Evolutionary conservation across 176 grass and related monocot species (phyloP).

Genomic region (Avena atlantica): DNA sequence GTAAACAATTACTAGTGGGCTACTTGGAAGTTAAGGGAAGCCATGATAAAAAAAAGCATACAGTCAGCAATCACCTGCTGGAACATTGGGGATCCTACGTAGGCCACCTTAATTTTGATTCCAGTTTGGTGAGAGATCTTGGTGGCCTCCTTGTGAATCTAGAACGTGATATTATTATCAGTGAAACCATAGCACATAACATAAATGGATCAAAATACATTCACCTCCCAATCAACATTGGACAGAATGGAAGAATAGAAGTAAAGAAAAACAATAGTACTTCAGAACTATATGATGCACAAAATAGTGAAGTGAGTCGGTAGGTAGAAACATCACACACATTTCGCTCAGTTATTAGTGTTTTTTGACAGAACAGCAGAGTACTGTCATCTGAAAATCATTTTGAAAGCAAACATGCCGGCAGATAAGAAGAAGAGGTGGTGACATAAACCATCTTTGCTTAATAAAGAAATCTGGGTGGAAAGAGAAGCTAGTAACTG

Average conservation of each 20-base stretch:
- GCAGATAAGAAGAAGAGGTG: background rate
- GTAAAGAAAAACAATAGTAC: background rate
- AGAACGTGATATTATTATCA: constrained; percentile 12
- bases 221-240: background rate
- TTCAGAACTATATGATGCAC: constrained; percentile 3
- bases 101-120: constrained; percentile 66
- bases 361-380: background rate
- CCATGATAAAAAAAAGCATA: background rate
- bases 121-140: constrained; percentile 73
- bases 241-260: background rate
- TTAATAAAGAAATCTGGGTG: background rate
- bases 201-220: constrained; percentile 4
- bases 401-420: background rate
- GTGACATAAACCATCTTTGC: background rate
- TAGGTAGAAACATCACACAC: background rate
- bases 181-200: background rate
- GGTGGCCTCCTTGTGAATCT: constrained; percentile 82
- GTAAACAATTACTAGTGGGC: background rate
- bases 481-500: background rate
- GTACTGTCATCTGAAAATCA: background rate
- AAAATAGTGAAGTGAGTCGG: background rate
- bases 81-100: constrained; percentile 69
- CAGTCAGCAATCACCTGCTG: constrained; percentile 53
- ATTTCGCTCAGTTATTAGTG: background rate
- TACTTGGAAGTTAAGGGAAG: background rate